Evolutionary conservation across 2,329 filamentous ascomycete genomes (phyloP), one percentile per base, ranked within the genome.

Genomic region (Venturia oleaginea): DNA sequence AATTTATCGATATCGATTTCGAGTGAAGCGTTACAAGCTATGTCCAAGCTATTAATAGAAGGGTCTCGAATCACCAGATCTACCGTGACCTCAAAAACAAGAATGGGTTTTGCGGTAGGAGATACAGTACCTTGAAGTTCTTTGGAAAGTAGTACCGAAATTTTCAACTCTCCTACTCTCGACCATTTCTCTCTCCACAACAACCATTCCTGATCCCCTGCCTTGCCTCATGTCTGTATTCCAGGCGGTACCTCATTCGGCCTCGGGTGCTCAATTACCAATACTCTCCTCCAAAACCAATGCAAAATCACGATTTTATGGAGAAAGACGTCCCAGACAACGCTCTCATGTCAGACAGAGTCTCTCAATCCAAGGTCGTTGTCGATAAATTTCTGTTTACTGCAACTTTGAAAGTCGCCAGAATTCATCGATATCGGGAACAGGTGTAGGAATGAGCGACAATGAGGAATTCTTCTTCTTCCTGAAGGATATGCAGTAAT

Each of bases 361-460:
- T n/a, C n/a, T n/a, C n/a, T n/a, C n/a, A n/a, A n/a, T n/a, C n/a
- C n/a, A n/a, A n/a, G n/a, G n/a, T n/a, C n/a, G n/a, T n/a, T n/a
- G n/a, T n/a, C n/a, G n/a, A n/a, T n/a, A n/a, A n/a, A n/a, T n/a
- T n/a, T n/a, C n/a, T n/a, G n/a, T n/a, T n/a, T n/a, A n/a, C n/a
- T n/a, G n/a, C n/a, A n/a, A n/a, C n/a, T n/a, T n/a, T n/a, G n/a
- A n/a, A n/a, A n/a, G n/a, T n/a, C n/a, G n/a, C n/a, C n/a, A n/a
- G n/a, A n/a, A n/a, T n/a, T n/a, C n/a, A n/a, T n/a, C n/a, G n/a
- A 74, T 62, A 67, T 76, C 4, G 73, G 67, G 5, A 68, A 73
- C 51, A 73, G 72, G 3, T 66, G 63, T 19, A 63, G 64, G 15
- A 64, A 68, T 37, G 62, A 65, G 67, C 42, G 67, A 70, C n/a